Base-by-base conservation (phyloP, 2,329 filamentous ascomycete species). In the Ophiostoma himal-ulmi region DNA sequence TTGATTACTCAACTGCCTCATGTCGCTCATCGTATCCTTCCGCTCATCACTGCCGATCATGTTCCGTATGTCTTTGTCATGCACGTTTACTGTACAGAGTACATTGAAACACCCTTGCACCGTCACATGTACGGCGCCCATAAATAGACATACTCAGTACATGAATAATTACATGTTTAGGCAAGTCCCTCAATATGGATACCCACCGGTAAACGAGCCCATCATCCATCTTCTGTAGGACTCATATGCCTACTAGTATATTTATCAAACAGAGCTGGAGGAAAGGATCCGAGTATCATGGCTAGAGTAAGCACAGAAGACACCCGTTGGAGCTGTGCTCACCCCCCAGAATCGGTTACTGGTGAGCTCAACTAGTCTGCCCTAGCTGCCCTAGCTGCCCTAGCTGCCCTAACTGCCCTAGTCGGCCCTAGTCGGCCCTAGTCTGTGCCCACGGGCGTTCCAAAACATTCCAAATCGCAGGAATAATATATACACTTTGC, bases 381-480 rank as follows among this genome's bases (percentile, higher is more conserved):
- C 26, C 26, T 4, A 30, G 3, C 30, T 30, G 30, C 26, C 10
- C 4, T 30, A 34, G 22, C n/a, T n/a, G n/a, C n/a, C n/a, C n/a
- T n/a, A n/a, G n/a, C n/a, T n/a, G n/a, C n/a, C n/a, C n/a, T n/a
- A n/a, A n/a, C 26, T 30, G 26, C 26, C 26, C 30, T 30, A 30
- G 26, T 30, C 26, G 1, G 26, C 26, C 26, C 26, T 4, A 30
- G 3, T 30, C 30, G 3, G 30, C 26, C 10, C 4, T 30, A 34
- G 22, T 62, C 22, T 22, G 3, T 30, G 57, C 57, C 54, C 17
- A 22, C 13, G 22, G 6, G 30, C 8, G 30, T 30, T 62, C 57
- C 57, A 62, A 62, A 34, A 26, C 57, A 62, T 30, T 62, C 57
- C 57, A 62, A 62, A 62, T 62, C 57, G 30, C 48, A 64, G 39